These are phyloP conservation scores for Roridomyces roridus DNA, from an alignment of 768 basidiomycete species.

Conservation along the genomic window DNA sequence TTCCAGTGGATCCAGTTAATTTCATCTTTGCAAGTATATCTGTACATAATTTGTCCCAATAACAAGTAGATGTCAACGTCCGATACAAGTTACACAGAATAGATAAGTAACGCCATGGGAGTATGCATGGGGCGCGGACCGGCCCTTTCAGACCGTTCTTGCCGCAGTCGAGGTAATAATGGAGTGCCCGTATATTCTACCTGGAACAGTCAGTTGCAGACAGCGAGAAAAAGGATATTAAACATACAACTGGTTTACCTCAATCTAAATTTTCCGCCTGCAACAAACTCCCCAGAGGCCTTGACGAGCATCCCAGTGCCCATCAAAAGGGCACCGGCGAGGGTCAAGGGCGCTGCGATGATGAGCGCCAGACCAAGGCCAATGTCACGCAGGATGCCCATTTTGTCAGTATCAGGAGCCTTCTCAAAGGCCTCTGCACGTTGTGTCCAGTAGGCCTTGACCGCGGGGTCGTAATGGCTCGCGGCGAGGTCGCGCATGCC, in stretches of 20 bases:
- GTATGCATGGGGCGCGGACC: too few species aligned
- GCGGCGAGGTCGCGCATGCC: conserved; percentile 21
- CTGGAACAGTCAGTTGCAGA: too few species aligned
- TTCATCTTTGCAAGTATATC: too few species aligned
- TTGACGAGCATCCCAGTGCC: conserved; percentile 11
- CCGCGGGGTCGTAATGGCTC: conserved; percentile 16
- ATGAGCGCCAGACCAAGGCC: conserved; percentile 10
- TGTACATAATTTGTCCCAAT: too few species aligned
- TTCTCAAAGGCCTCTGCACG: conserved; percentile 17
- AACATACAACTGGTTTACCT: too few species aligned
- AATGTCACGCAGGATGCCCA: conserved; percentile 6
- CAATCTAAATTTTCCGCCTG: not conserved
- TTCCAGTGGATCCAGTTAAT: conserved; percentile 10
- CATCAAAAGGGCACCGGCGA: conserved; percentile 1
- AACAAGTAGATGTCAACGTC: too few species aligned
- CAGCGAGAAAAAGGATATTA: too few species aligned
- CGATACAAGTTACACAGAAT: too few species aligned
- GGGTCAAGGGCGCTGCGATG: conserved; percentile 17
- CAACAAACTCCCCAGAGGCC: conserved; percentile 3
- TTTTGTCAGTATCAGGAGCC: conserved; percentile 14
- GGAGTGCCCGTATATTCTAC: too few species aligned
- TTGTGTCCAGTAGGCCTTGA: conserved; percentile 20
- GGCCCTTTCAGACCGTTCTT: too few species aligned
- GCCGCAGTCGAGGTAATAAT: too few species aligned
- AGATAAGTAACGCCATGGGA: too few species aligned